A percentile compares a stretch with the other conserved stretches of the same genome.
Conservation (phyloP, 768 basidiomycete genomes). For the Tulasnella calospora region DNA sequence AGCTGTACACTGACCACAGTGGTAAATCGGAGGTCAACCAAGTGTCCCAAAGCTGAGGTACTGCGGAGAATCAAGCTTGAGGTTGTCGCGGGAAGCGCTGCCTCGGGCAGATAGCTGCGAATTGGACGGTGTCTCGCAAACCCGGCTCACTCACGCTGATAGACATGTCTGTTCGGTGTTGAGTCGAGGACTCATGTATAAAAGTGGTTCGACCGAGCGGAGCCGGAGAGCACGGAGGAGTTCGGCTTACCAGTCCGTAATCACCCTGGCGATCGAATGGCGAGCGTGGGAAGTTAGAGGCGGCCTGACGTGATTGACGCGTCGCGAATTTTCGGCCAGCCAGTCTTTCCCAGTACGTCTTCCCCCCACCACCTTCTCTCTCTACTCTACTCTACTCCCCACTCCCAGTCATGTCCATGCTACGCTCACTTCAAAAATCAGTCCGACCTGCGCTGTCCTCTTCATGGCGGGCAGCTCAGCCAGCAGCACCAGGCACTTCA, state of each 20-base stretch:
- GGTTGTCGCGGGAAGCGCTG: background rate
- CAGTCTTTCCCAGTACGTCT: background rate
- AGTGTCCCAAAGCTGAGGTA: background rate
- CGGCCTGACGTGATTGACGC: background rate
- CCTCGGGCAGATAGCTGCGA: background rate
- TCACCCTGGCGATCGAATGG: background rate
- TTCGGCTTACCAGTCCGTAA: background rate
- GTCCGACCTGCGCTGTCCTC: background rate
- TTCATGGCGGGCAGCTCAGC: background rate
- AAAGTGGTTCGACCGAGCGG: background rate
- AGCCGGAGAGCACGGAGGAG: background rate
- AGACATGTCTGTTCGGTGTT: background rate
- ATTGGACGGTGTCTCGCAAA: background rate
- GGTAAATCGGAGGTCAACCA: background rate
- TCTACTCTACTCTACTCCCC: background rate
- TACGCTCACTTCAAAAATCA: conserved; percentile 6
- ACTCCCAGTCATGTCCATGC: background rate
- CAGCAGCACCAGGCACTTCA: background rate
- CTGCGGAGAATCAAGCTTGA: background rate
- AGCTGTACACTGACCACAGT: background rate
- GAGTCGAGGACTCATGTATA: background rate
- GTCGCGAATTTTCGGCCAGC: conserved; percentile 2
- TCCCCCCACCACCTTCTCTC: background rate
- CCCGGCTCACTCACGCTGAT: background rate
- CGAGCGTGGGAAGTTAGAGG: background rate